Evolutionary conservation across 805 yeast species (phyloP).

Genomic region (Myxozyma melibiosi): DNA sequence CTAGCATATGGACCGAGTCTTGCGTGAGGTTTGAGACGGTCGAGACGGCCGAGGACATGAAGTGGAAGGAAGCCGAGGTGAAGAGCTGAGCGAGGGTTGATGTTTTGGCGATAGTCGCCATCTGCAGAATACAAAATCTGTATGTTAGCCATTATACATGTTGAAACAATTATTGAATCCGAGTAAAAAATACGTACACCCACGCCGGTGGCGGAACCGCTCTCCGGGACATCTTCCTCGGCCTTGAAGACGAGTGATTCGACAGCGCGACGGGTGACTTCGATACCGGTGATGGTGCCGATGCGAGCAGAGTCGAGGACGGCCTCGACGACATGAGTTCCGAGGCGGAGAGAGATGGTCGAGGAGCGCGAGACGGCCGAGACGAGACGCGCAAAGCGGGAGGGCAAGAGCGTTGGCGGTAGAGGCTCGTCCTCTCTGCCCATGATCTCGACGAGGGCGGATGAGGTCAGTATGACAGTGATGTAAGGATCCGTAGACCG

Average conservation of each 20-base stretch:
- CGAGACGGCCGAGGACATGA: constrained; percentile 35
- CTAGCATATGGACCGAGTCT: constrained; percentile 39
- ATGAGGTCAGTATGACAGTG: background rate
- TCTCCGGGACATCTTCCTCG: constrained; percentile 39
- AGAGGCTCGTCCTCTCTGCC: constrained; percentile 8
- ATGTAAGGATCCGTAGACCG: background rate
- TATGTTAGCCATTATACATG: too few relatives aligned
- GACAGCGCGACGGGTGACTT: constrained; percentile 37
- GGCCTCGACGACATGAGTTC: constrained; percentile 38
- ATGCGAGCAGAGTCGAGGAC: constrained; percentile 36
- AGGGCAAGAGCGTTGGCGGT: constrained; percentile 37
- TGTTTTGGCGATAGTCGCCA: constrained; percentile 34
- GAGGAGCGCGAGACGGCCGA: constrained; percentile 37
- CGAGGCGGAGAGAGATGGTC: constrained; percentile 38
- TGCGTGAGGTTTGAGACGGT: constrained; percentile 36
- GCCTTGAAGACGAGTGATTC: constrained; percentile 39
- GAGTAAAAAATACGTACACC: constrained; percentile 24
- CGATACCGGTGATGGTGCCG: constrained; percentile 37
- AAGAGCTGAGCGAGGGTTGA: constrained; percentile 38
- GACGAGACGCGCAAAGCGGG: constrained; percentile 36
- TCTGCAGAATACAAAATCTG: background rate
- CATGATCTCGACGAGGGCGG: background rate
- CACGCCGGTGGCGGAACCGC: constrained; percentile 34
- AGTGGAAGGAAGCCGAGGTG: constrained; percentile 39
- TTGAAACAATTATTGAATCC: background rate